Conservation (phyloP, 192 early-diverging fungal genomes). For the Spizellomyces punctatus region DNA sequence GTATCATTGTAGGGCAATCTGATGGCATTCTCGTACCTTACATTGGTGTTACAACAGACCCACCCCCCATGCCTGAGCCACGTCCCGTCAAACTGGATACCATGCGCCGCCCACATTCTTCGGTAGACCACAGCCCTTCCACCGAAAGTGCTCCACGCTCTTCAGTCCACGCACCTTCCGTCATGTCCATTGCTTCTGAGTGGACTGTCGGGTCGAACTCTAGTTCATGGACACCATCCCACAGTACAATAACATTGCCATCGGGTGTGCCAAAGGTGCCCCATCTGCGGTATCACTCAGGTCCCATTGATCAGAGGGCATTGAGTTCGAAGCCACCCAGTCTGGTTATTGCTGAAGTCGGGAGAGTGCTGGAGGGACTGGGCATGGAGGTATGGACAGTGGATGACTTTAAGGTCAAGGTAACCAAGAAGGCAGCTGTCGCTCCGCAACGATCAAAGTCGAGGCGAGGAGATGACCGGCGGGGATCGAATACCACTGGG, state of each 20-base stretch:
- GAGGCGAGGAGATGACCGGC: constrained; percentile 30
- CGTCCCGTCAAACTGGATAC: too few relatives aligned
- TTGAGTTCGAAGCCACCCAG: constrained; percentile 32
- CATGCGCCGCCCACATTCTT: constrained; percentile 13
- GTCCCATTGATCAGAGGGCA: constrained; percentile 53
- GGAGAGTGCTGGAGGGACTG: constrained; percentile 26
- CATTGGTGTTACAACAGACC: not conserved
- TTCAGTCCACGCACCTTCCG: constrained; percentile 27
- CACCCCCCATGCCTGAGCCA: too few relatives aligned
- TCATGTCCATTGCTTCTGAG: constrained; percentile 22
- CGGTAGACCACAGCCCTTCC: not conserved
- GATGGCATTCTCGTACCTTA: not conserved
- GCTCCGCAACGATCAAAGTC: constrained; percentile 80
- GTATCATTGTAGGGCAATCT: not conserved
- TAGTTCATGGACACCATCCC: not conserved
- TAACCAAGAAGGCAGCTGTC: constrained; percentile 20
- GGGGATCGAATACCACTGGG: constrained; percentile 82
- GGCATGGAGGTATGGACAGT: constrained; percentile 43
- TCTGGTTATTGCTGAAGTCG: constrained; percentile 35
- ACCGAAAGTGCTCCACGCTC: constrained; percentile 8
- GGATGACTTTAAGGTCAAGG: constrained; percentile 47
- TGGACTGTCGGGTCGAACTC: not conserved
- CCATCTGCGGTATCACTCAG: constrained; percentile 41
- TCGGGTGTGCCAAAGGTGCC: not conserved
- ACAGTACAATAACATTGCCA: not conserved